Conservation (phyloP, 2,329 filamentous ascomycete genomes). For the Corniculantispora saksenae region DNA sequence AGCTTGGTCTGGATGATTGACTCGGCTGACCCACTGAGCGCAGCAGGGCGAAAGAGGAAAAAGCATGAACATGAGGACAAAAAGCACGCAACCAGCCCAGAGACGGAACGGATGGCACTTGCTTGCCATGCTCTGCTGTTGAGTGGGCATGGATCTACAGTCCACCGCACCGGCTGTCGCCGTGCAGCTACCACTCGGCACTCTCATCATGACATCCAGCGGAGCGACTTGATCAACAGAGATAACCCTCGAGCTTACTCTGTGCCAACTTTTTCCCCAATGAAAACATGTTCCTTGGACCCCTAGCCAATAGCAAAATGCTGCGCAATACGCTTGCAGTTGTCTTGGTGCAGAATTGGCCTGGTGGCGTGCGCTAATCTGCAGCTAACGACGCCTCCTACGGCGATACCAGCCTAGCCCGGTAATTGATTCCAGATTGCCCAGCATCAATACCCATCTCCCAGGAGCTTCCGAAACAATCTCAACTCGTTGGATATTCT, state of each 20-base stretch:
- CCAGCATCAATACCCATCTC: background rate
- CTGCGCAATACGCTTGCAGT: background rate
- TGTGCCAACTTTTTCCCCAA: background rate
- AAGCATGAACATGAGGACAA: background rate
- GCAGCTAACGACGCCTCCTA: background rate
- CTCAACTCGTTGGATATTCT: no score
- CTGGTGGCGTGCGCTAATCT: constrained; percentile 10
- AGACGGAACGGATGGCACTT: background rate
- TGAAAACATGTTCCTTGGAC: background rate
- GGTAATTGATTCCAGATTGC: background rate
- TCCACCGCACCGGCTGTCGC: no score
- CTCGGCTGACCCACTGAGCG: background rate
- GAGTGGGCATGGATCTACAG: no score
- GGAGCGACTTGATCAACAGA: no score
- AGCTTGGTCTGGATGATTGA: background rate
- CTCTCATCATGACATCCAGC: no score
- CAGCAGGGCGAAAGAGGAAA: background rate
- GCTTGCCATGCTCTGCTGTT: no score
- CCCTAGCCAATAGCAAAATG: background rate
- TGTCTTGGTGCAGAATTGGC: background rate
- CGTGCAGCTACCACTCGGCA: no score
- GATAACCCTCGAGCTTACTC: background rate
- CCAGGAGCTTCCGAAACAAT: background rate
- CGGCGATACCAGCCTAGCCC: background rate
- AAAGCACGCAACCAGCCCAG: background rate